These are phyloP conservation scores for Cladorrhinum sp. DNA, from an alignment of 2,329 filamentous ascomycete species.

Conservation along the genomic window DNA sequence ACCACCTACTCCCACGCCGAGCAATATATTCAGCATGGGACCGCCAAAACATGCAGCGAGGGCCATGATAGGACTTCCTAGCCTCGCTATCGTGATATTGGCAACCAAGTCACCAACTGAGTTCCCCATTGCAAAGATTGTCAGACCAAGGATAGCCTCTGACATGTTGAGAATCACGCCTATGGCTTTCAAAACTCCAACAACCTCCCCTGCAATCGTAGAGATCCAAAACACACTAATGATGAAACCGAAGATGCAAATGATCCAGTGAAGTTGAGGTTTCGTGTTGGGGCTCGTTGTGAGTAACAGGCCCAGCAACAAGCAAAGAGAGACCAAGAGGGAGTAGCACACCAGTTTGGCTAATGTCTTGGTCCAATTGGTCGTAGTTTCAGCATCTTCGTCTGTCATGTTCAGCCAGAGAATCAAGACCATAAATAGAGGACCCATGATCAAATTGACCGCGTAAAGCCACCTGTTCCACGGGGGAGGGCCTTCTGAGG, in stretches of 20 bases:
- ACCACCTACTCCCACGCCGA: slow-evolving; percentile 90
- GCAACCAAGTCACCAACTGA: slow-evolving; percentile 91
- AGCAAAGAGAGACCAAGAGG: slow-evolving; percentile 64
- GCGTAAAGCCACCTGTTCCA: slow-evolving; percentile 93
- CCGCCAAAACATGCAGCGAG: slow-evolving; percentile 95
- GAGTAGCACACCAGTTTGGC: slow-evolving; percentile 59
- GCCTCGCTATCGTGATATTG: slow-evolving; percentile 86
- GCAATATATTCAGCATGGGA: slow-evolving; percentile 93
- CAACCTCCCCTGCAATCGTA: slow-evolving; percentile 91
- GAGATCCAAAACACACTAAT: slow-evolving; percentile 96
- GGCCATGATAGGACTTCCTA: slow-evolving; percentile 97
- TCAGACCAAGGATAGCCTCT: slow-evolving; percentile 90
- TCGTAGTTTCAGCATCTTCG: slow-evolving; percentile 50
- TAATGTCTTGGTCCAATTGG: slow-evolving; percentile 47
- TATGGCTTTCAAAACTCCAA: slow-evolving; percentile 88
- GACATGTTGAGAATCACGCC: slow-evolving; percentile 91
- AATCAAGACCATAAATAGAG: slow-evolving; percentile 75
- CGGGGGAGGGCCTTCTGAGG: slow-evolving; percentile 33
- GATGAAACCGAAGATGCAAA: slow-evolving; percentile 86
- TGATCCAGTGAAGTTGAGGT: slow-evolving; percentile 69
- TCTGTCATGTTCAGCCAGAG: slow-evolving; percentile 63
- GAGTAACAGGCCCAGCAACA: slow-evolving; percentile 63
- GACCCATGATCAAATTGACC: slow-evolving; percentile 81
- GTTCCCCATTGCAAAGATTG: slow-evolving; percentile 95
- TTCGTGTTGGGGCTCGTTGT: slow-evolving; percentile 66